Base-by-base conservation (phyloP, 768 basidiomycete genomes). In the Naematelia encephala region DNA sequence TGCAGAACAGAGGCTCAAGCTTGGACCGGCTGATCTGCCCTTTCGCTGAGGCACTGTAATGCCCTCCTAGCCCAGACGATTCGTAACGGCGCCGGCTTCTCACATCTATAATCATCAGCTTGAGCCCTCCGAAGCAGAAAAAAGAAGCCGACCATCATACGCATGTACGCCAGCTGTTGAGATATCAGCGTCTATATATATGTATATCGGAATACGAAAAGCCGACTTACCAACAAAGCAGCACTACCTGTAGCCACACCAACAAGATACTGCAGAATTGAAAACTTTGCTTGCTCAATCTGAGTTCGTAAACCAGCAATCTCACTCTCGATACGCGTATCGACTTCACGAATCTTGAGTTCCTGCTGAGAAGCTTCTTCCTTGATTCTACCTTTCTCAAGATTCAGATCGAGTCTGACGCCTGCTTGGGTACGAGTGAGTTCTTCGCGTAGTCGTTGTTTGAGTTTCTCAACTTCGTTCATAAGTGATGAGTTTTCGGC, bases 281-380 rank as follows among this genome's bases (percentile, higher is more conserved):
- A 73, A 61, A 78, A 77, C 62, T 80, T 80, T 30, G 78, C 77
- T 42, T 78, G 74, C 56, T 80, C 79, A 67, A 80, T 79, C 55
- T 77, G 77, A n/a, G 68, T 93, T 56, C 89, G 81, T 54, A 96
- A 76, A 1, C 84, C 85, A 8, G 91, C 90, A 72, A 94, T 94
- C 78, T 97, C 92, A 73, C 90, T 89, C 77, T 99, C 94, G 66
- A 98, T 97, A 73, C 90, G 80, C 2, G 94, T 97, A 70, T 98
- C 94, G 16, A 97, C 92, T 76, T 99, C 94, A 76, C 91, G 91
- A 72, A 98, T 89, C 84, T 97, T 97, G 53, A 93, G 80, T 70
- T 96, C 92, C 70, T 97, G 90, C 42, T 86, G 85, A 66, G 85
- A 87, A 64, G 86, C 86, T 80, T 98, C 93, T 73, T 98, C 93